Conservation (phyloP, 768 basidiomycete genomes). For the Flagelloscypha sp. region DNA sequence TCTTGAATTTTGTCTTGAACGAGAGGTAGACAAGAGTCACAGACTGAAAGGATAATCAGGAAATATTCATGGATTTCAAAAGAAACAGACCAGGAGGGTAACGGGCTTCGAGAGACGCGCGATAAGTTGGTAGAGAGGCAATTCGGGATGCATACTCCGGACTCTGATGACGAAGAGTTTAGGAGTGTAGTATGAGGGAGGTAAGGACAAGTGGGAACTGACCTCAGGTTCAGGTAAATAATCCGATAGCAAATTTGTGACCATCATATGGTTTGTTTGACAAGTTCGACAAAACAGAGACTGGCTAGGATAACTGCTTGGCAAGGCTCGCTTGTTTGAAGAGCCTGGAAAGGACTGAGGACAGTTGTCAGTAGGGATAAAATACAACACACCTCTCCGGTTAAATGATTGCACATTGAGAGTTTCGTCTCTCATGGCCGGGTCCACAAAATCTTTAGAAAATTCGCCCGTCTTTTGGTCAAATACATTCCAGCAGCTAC, state of each 20-base stretch:
- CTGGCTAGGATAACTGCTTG: conserved; percentile 43
- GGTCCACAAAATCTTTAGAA: conserved; percentile 74
- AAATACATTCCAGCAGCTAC: conserved; percentile 69
- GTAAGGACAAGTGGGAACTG: conserved; percentile 19
- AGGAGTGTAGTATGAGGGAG: conserved; percentile 5
- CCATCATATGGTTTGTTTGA: conserved; percentile 86
- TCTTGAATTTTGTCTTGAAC: conserved; percentile 77
- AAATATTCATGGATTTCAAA: too few relatives aligned
- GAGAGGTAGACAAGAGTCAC: conserved; percentile 60
- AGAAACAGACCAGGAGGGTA: too few relatives aligned
- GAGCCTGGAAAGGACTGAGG: conserved; percentile 37
- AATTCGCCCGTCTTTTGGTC: conserved; percentile 69
- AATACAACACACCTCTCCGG: conserved; percentile 48
- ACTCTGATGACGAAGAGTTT: conserved; percentile 36
- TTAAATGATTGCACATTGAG: conserved; percentile 66
- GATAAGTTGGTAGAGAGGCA: conserved; percentile 61
- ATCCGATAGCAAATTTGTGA: conserved; percentile 80
- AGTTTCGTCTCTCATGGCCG: conserved; percentile 78
- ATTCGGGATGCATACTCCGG: conserved; percentile 62
- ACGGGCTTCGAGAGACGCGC: conserved; percentile 63
- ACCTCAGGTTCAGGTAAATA: conserved; percentile 80
- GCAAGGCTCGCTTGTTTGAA: conserved; percentile 61
- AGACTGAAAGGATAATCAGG: too few relatives aligned
- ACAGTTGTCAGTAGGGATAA: neutral
- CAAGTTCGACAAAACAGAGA: conserved; percentile 81